phyloP scores from a whole-genome alignment of 768 basidiomycete genomes.

The Auricularia sp. region DNA sequence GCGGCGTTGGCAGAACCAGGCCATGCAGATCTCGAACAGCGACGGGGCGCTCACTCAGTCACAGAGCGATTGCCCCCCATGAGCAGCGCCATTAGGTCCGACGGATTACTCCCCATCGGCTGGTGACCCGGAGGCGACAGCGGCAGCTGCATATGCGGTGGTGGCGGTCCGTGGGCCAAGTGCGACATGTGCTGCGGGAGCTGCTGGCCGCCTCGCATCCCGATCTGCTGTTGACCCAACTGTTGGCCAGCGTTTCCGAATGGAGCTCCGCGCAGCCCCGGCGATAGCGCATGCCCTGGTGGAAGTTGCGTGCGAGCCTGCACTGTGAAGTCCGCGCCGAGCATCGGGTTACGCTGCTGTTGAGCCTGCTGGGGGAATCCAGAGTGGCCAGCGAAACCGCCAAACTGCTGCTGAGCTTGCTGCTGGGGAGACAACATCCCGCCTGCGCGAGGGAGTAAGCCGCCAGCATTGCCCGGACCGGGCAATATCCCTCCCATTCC shows the following conservation, averaged over 20 bases:
- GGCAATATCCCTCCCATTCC: slow-evolving; percentile 8
- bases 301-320: neutral
- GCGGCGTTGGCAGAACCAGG: neutral
- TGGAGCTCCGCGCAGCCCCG: neutral
- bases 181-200: slow-evolving; percentile 52
- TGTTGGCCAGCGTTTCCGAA: neutral
- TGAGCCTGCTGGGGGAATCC: neutral
- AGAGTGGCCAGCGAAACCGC: neutral
- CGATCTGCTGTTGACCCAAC: slow-evolving; percentile 8
- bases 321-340: neutral
- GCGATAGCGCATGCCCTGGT: neutral
- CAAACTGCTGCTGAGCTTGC: neutral
- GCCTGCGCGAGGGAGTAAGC: neutral
- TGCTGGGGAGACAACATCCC: slow-evolving; percentile 2
- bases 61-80: slow-evolving; percentile 43
- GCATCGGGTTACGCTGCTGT: neutral
- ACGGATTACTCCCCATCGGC: neutral
- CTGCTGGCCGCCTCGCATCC: slow-evolving; percentile 24
- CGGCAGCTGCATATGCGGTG: slow-evolving; percentile 55
- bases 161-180: slow-evolving; percentile 38
- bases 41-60: neutral
- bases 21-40: neutral
- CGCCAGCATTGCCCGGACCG: neutral
- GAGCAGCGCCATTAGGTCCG: slow-evolving; percentile 71
- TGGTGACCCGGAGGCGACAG: neutral